Conservation (phyloP, 257 asterid genomes). For the Anisodus tanguticus region DNA sequence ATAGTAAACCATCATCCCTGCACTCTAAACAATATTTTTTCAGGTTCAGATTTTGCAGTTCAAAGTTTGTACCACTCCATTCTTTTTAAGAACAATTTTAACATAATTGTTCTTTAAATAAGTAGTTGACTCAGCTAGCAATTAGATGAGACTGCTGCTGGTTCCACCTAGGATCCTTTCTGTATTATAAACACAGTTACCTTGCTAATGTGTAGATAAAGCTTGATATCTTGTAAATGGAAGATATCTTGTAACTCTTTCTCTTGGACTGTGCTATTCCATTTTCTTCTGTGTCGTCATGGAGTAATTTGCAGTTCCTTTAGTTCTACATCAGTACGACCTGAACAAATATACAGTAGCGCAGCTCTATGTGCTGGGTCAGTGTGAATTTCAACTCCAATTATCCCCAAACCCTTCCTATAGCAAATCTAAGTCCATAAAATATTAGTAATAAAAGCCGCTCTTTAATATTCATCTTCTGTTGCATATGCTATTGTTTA, state of each 20-base stretch:
- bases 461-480: not conserved
- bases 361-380: not conserved
- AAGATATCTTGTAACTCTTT: not conserved
- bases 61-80: not conserved
- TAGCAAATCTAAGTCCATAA: not conserved
- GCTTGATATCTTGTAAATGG: not conserved
- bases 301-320: constrained; percentile 22
- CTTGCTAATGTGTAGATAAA: not conserved
- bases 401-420: not conserved
- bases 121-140: constrained; percentile 10
- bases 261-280: constrained; percentile 1
- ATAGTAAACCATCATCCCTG: constrained; percentile 48
- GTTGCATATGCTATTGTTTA: not conserved
- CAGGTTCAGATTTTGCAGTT: not conserved
- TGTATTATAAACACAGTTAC: not conserved
- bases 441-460: not conserved
- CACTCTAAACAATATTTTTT: constrained; percentile 43
- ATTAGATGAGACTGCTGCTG: constrained; percentile 13
- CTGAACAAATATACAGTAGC: not conserved
- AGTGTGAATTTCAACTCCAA: not conserved
- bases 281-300: not conserved
- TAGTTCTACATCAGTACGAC: constrained; percentile 5
- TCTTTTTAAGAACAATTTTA: not conserved
- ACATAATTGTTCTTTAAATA: not conserved
- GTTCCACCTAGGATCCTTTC: constrained; percentile 4